Conservation (phyloP, 176 grass and related monocot genomes). For the Puya raimondii region DNA sequence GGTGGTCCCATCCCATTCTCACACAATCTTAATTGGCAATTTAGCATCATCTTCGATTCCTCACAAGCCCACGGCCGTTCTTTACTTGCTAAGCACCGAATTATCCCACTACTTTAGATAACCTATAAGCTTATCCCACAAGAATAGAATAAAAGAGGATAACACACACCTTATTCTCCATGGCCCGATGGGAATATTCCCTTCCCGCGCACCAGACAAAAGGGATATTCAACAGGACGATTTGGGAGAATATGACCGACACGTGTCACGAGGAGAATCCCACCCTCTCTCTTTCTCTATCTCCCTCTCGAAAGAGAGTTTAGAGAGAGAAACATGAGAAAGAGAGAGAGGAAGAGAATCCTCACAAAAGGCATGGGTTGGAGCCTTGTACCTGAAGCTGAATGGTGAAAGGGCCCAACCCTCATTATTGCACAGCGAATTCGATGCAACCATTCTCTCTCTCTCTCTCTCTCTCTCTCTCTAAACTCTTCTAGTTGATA, state of each 20-base stretch:
- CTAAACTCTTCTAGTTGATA: neutral
- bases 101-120: slow-evolving; percentile 4
- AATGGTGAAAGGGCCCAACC: slow-evolving; percentile 90
- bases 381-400: slow-evolving; percentile 96
- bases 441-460: slow-evolving; percentile 59
- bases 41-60: slow-evolving; percentile 50
- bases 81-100: slow-evolving; percentile 19
- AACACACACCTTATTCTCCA: too few relatives aligned
- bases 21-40: slow-evolving; percentile 30
- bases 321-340: slow-evolving; percentile 10
- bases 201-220: slow-evolving; percentile 46
- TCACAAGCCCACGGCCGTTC: slow-evolving; percentile 40
- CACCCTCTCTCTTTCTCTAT: neutral
- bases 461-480: neutral
- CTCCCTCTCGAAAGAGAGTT: neutral
- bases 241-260: slow-evolving; percentile 30
- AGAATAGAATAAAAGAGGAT: too few relatives aligned
- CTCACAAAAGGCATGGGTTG: slow-evolving; percentile 54
- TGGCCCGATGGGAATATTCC: slow-evolving; percentile 35
- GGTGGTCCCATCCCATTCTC: slow-evolving; percentile 27
- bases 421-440: slow-evolving; percentile 91
- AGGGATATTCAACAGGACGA: slow-evolving; percentile 74
- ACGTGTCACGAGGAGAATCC: slow-evolving; percentile 49
- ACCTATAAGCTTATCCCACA: too few relatives aligned
- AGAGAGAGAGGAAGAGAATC: slow-evolving; percentile 6